Evolutionary conservation across 345 rosid species (phyloP).

Genomic region (Salix brachista): DNA sequence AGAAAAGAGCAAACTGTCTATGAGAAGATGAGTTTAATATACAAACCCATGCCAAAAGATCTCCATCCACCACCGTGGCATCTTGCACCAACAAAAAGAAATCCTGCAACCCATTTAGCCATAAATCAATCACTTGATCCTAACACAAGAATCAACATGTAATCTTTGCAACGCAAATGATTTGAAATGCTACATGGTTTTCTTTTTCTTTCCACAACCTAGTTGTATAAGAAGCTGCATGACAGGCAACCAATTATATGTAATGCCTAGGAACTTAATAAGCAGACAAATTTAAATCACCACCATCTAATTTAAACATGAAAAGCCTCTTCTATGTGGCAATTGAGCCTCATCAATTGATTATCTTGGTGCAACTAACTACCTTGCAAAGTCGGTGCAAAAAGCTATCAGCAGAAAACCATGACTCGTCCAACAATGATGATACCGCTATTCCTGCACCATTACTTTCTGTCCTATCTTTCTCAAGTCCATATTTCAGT

Average conservation of each 20-base stretch:
- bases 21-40: constrained; percentile 2
- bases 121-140: neutral
- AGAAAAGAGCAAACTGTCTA: neutral
- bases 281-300: neutral
- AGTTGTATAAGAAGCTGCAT: neutral
- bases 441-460: constrained; percentile 46
- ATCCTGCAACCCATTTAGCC: constrained; percentile 48
- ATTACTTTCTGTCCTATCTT: constrained; percentile 37
- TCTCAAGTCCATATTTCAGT: constrained; percentile 78
- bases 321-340: neutral
- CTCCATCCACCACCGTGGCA: constrained; percentile 78
- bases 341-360: neutral
- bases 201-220: neutral
- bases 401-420: constrained; percentile 84
- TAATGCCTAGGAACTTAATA: neutral
- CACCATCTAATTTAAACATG: neutral
- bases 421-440: constrained; percentile 67
- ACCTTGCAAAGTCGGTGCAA: constrained; percentile 78
- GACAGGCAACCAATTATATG: neutral
- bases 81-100: constrained; percentile 66
- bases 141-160: neutral
- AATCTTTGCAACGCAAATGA: neutral
- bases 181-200: neutral
- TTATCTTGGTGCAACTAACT: neutral
- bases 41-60: constrained; percentile 79